Percentiles rank a stretch among this genome's conserved stretches.
Evolutionary conservation across 495 filamentous ascomycete species (phyloP).

Genomic region (Penicillium mononematosum): DNA sequence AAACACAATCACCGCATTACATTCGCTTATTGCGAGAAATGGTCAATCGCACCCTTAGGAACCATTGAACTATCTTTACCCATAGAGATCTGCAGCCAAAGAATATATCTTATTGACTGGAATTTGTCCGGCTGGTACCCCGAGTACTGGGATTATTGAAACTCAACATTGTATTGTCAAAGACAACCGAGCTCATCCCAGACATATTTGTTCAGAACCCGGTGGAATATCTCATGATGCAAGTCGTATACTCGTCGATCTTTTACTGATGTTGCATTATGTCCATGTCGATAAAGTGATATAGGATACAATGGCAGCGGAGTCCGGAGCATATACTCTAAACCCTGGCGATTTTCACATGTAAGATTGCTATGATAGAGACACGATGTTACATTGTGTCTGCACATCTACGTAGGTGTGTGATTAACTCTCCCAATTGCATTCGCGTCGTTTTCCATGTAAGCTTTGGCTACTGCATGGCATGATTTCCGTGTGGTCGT

Average conservation of each 20-base stretch:
- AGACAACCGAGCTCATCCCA: constrained; percentile 21
- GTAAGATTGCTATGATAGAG: not conserved
- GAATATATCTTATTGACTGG: constrained; percentile 49
- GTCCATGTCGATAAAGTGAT: too few relatives aligned
- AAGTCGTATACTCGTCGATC: too few relatives aligned
- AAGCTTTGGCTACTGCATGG: not conserved
- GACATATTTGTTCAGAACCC: constrained; percentile 24
- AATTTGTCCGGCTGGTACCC: constrained; percentile 50
- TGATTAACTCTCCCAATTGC: not conserved
- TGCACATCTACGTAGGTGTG: not conserved
- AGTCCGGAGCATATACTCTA: too few relatives aligned
- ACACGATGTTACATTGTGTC: not conserved
- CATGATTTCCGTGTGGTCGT: not conserved
- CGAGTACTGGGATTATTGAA: constrained; percentile 50
- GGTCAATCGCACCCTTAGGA: constrained; percentile 19
- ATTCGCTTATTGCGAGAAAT: constrained; percentile 18
- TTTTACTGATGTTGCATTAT: too few relatives aligned
- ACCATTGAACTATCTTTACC: constrained; percentile 27
- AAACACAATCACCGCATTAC: constrained; percentile 5
- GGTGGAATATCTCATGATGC: too few relatives aligned
- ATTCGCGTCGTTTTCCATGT: not conserved
- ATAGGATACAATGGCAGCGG: too few relatives aligned
- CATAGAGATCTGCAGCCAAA: constrained; percentile 36
- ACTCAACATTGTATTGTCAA: constrained; percentile 20
- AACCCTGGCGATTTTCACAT: not conserved